A percentile compares a stretch with the other conserved stretches of the same genome.
Evolutionary conservation across 2,329 filamentous ascomycete genomes (phyloP).

Genomic region (Exophiala viscosa): DNA sequence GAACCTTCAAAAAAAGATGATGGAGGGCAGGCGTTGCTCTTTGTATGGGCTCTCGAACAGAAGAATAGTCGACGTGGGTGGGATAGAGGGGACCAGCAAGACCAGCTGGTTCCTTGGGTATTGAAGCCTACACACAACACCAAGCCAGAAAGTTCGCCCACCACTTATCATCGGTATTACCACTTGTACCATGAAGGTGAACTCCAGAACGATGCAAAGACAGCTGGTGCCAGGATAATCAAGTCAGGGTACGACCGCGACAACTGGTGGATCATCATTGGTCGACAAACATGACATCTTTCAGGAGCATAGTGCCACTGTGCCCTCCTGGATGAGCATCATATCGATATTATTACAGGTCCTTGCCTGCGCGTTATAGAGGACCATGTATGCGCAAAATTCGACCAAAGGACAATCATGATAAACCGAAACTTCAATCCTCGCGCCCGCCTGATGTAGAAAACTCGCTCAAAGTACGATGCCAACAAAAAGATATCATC

Average conservation of each 20-base stretch:
- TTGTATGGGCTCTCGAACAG: slow-evolving; percentile 96
- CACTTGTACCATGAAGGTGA: slow-evolving; percentile 87
- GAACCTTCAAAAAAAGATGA: slow-evolving; percentile 16
- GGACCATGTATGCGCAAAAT: slow-evolving; percentile 28
- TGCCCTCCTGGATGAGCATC: not conserved
- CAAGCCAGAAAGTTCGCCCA: slow-evolving; percentile 30
- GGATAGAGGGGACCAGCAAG: slow-evolving; percentile 78
- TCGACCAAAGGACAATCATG: slow-evolving; percentile 29
- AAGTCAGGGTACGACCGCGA: slow-evolving; percentile 91
- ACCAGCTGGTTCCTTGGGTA: slow-evolving; percentile 95
- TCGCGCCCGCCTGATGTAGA: slow-evolving; percentile 33
- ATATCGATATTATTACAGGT: slow-evolving; percentile 30
- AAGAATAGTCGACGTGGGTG: slow-evolving; percentile 80
- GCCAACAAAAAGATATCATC: slow-evolving; percentile 22
- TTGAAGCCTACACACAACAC: slow-evolving; percentile 45
- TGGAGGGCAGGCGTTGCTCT: slow-evolving; percentile 70
- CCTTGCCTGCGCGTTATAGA: slow-evolving; percentile 39
- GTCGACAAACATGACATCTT: slow-evolving; percentile 9
- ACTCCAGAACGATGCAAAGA: slow-evolving; percentile 71
- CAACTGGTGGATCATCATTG: slow-evolving; percentile 77
- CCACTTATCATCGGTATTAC: slow-evolving; percentile 84
- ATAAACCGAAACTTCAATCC: slow-evolving; percentile 23
- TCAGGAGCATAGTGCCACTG: too few species aligned
- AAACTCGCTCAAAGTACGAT: slow-evolving; percentile 28
- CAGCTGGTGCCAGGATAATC: slow-evolving; percentile 71